phyloP scores from a whole-genome alignment of 2,329 filamentous ascomycete genomes.

The Fusarium globosum region DNA sequence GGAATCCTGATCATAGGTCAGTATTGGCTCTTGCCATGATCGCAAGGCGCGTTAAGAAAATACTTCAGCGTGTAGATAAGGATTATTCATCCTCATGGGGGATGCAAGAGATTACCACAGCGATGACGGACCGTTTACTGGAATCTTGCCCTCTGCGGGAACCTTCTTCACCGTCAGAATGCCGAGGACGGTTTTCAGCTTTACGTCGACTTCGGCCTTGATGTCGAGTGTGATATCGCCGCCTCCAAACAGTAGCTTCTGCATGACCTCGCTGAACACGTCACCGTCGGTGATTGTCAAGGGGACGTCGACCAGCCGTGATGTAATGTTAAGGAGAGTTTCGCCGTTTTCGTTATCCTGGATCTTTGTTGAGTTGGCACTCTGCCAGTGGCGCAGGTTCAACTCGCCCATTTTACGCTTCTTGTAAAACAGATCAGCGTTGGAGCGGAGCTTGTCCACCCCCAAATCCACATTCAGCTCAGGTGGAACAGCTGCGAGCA shows the following conservation, averaged over 20 bases:
- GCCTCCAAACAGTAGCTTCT: slow-evolving; percentile 80
- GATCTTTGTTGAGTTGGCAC: slow-evolving; percentile 81
- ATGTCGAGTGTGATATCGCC: slow-evolving; percentile 78
- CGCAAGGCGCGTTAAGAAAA: slow-evolving; percentile 44
- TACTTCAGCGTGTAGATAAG: slow-evolving; percentile 45
- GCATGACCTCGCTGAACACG: slow-evolving; percentile 83
- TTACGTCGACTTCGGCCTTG: slow-evolving; percentile 83
- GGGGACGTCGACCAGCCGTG: slow-evolving; percentile 80
- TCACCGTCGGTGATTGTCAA: slow-evolving; percentile 84
- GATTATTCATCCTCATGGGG: slow-evolving; percentile 44
- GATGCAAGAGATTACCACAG: slow-evolving; percentile 51
- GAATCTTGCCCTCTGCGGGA: slow-evolving; percentile 85
- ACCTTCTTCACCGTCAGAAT: slow-evolving; percentile 83
- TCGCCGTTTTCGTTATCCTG: slow-evolving; percentile 65
- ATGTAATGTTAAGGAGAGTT: slow-evolving; percentile 77
- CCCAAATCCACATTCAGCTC: slow-evolving; percentile 89
- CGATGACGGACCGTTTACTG: slow-evolving; percentile 90
- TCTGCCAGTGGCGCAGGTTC: slow-evolving; percentile 83
- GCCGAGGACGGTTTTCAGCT: slow-evolving; percentile 84
- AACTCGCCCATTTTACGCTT: slow-evolving; percentile 82
- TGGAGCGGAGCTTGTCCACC: slow-evolving; percentile 80
- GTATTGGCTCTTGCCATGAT: slow-evolving; percentile 37
- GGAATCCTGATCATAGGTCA: slow-evolving; percentile 65
- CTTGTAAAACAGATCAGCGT: slow-evolving; percentile 84
- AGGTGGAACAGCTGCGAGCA: slow-evolving; percentile 80